Evolutionary conservation across 75 land plant genomes (phyloP).

Genomic region (Pinus albicaulis): DNA sequence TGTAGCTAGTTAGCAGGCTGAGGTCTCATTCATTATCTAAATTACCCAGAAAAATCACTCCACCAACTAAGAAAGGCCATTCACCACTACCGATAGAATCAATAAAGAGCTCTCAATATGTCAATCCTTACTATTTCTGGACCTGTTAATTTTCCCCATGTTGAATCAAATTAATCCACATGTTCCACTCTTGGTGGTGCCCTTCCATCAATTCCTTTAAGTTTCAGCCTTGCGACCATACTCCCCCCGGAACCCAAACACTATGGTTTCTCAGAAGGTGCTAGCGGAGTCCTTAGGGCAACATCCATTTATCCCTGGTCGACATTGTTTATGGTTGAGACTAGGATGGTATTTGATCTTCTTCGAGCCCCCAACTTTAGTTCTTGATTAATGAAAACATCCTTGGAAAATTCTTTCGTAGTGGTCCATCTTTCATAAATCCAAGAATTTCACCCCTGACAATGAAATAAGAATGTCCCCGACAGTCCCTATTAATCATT

Average conservation of each 20-base stretch:
- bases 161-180: background rate
- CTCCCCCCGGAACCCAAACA: background rate
- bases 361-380: too few species aligned
- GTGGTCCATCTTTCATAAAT: too few species aligned
- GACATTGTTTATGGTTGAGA: too few species aligned
- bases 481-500: too few species aligned
- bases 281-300: background rate
- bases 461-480: too few species aligned
- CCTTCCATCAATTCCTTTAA: conserved; percentile 1
- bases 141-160: background rate
- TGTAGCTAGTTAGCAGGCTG: conserved; percentile 66
- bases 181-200: background rate
- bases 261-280: background rate
- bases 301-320: background rate
- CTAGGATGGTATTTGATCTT: too few species aligned
- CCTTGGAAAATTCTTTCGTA: too few species aligned
- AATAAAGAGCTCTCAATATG: background rate
- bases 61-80: conserved; percentile 9
- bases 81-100: background rate
- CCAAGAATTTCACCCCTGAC: too few species aligned
- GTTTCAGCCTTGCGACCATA: conserved; percentile 1
- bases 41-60: conserved; percentile 63
- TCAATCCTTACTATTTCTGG: conserved; percentile 3
- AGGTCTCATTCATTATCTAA: conserved; percentile 63
- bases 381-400: too few species aligned